Evolutionary conservation across 169 alveolate species (phyloP).

Genomic region (Plasmodium coatneyi): DNA sequence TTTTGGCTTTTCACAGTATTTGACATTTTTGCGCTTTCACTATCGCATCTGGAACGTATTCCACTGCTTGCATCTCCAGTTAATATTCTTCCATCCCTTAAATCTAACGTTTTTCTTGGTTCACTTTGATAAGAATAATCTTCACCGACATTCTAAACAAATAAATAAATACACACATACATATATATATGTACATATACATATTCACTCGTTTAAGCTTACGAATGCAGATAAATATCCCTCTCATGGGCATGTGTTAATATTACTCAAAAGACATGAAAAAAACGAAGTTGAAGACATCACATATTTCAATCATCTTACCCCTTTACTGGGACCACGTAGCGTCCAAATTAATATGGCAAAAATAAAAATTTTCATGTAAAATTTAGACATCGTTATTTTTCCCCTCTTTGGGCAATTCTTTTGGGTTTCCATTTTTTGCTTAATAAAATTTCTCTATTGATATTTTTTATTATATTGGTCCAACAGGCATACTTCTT

Average conservation of each 20-base stretch:
- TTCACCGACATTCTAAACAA: background rate
- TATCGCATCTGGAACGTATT: background rate
- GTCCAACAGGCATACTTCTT: background rate
- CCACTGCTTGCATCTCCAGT: background rate
- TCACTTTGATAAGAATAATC: background rate
- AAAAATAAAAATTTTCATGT: background rate
- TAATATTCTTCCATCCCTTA: conserved; percentile 15
- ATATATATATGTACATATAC: background rate
- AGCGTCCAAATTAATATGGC: background rate
- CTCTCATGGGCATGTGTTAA: background rate
- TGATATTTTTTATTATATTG: background rate
- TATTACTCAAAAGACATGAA: background rate
- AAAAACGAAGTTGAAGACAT: background rate
- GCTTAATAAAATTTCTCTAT: background rate
- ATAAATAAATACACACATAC: background rate
- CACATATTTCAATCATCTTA: background rate
- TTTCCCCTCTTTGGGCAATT: background rate
- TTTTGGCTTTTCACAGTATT: background rate
- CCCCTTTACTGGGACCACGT: background rate
- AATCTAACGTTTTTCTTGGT: background rate
- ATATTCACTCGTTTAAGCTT: background rate
- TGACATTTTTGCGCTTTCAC: background rate
- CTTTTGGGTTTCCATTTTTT: background rate
- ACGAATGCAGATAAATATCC: background rate
- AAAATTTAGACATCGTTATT: background rate